Conservation (phyloP, 306 rosid species). For the Herpetospermum pedunculosum region DNA sequence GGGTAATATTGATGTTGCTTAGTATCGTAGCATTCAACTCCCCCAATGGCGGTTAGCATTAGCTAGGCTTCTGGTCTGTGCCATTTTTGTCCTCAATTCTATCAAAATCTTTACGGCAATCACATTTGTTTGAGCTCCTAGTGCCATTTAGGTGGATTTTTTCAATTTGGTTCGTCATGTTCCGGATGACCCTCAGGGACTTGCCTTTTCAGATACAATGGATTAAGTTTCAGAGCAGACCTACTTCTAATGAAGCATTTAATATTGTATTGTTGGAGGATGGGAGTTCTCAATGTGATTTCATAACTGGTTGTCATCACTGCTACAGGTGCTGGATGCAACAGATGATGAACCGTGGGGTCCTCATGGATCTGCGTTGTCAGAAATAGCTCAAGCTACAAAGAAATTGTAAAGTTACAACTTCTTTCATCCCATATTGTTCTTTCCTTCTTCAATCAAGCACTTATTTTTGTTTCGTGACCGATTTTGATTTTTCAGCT, state of each 20-base stretch:
- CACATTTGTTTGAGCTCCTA: neutral
- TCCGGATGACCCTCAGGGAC: neutral
- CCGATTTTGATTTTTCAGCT: constrained; percentile 40
- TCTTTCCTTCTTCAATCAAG: constrained; percentile 8
- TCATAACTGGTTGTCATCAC: neutral
- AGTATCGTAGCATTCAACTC: neutral
- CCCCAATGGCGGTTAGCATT: neutral
- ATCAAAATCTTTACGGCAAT: neutral
- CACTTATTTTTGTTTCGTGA: neutral
- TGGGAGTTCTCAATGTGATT: neutral
- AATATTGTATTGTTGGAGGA: neutral
- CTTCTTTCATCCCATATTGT: neutral
- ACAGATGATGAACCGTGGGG: constrained; percentile 99
- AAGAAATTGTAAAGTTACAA: constrained; percentile 58
- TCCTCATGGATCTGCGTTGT: constrained; percentile 90
- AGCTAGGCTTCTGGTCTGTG: neutral
- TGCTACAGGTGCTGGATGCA: constrained; percentile 80
- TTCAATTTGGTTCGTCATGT: neutral
- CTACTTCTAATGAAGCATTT: neutral
- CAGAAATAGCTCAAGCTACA: constrained; percentile 92
- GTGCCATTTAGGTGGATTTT: neutral
- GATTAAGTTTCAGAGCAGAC: neutral
- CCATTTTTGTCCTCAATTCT: neutral
- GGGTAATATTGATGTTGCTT: neutral
- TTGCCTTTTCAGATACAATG: neutral